Conservation (phyloP, 768 basidiomycete genomes). For the Mycena leptocephala region DNA sequence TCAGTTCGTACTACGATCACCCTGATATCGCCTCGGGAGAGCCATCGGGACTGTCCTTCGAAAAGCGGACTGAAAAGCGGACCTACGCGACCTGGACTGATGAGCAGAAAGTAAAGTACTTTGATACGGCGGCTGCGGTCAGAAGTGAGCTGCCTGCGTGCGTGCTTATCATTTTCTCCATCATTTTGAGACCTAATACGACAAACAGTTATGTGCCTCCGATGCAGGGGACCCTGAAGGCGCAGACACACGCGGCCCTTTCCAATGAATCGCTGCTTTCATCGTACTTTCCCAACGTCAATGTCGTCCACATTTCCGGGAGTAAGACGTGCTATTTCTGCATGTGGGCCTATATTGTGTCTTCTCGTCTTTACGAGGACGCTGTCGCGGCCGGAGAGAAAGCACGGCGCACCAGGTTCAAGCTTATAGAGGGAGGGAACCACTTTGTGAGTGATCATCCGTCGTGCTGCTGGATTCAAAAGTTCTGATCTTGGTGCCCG, state of each 20-base stretch:
- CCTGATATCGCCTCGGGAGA: too few species aligned
- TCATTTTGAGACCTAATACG: background rate
- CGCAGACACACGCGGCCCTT: too few species aligned
- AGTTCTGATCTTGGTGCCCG: background rate
- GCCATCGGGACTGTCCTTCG: slow-evolving; percentile 11
- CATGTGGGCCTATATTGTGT: too few species aligned
- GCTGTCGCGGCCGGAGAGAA: background rate
- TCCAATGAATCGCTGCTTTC: too few species aligned
- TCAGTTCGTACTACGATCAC: too few species aligned
- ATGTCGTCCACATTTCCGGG: too few species aligned
- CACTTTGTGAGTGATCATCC: background rate
- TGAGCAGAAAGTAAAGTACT: slow-evolving; percentile 1
- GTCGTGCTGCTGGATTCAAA: background rate
- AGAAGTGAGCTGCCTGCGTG: slow-evolving; percentile 17
- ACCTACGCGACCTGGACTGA: slow-evolving; percentile 1
- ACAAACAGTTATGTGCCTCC: too few species aligned
- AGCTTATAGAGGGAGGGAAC: background rate
- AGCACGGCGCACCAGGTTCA: slow-evolving; percentile 8
- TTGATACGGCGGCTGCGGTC: background rate
- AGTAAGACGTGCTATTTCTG: too few species aligned
- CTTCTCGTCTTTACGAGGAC: background rate
- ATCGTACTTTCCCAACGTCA: too few species aligned
- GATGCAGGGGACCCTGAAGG: too few species aligned
- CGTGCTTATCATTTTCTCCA: background rate
- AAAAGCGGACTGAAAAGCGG: too few species aligned